Evolutionary conservation across 2,329 filamentous ascomycete genomes (phyloP), one percentile per base, ranked within the genome.

Genomic region (Ramularia collo-cygni): DNA sequence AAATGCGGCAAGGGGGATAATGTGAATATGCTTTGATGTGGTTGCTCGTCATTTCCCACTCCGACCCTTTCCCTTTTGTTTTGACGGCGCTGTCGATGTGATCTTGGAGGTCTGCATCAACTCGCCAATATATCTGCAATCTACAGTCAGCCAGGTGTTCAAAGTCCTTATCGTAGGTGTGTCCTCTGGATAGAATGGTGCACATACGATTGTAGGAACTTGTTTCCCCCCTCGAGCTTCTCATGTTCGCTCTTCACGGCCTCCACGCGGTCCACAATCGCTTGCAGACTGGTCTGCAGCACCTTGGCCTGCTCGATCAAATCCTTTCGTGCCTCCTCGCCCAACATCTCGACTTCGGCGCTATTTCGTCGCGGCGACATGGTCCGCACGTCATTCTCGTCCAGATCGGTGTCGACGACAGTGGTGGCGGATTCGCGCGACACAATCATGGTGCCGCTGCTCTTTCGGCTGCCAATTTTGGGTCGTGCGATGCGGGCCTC

Each of bases 171-270:
- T n/a, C n/a, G n/a, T n/a, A n/a, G 18, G 27, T 21, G 33, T 28
- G 26, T 36, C 28, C 31, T 3, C 18, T 19, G 12, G 24, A 8
- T 4, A 14, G 24, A 34, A 10, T 19, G 13, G 8, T 13, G 8
- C 21, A 66, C 68, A 40, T 57, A 72, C 69, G 69, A 72, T 64
- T 96, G 90, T 34, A 98, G 68, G 59, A 96, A 95, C 58, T 88
- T 90, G 73, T 98, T 98, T 64, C 95, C 89, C 63, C 77, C 92
- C 64, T 96, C 89, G 39, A 98, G 79, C 66, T 95, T 95, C 67
- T 95, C 87, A 60, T 98, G 89, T 60, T 96, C 90, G 54, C 85
- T 83, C 64, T 88, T 86, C 49, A 96, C 89, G 19, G 86, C 85
- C 60, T 98, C 92, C 61, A 96, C 93, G 37, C 88, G 84, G 64